Conservation (phyloP, 116 monocot species). For the Posidonia oceanica region DNA sequence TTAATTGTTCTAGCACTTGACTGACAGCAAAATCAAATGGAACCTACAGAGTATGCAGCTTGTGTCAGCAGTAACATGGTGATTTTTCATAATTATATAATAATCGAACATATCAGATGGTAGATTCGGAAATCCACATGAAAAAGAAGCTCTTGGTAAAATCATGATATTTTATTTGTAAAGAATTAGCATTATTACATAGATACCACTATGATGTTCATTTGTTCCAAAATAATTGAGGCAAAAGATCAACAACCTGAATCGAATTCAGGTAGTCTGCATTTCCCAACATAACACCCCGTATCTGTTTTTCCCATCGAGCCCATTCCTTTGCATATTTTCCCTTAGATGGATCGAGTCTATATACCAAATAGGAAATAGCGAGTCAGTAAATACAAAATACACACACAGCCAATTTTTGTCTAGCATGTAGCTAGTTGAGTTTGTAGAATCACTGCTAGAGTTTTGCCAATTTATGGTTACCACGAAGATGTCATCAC, state of each 20-base stretch:
- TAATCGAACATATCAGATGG: too few species aligned
- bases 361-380: slow-evolving; percentile 4
- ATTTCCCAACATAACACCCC: slow-evolving; percentile 47
- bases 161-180: too few species aligned
- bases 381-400: background rate
- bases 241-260: slow-evolving; percentile 33
- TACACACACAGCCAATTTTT: background rate
- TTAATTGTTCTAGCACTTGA: slow-evolving; percentile 71
- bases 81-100: too few species aligned
- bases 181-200: too few species aligned
- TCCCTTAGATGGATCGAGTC: slow-evolving; percentile 85
- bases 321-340: slow-evolving; percentile 87
- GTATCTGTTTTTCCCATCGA: slow-evolving; percentile 75
- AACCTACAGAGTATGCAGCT: slow-evolving; percentile 30
- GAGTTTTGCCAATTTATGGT: too few species aligned
- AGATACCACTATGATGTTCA: too few species aligned
- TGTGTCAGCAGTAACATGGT: too few species aligned
- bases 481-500: too few species aligned
- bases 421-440: too few species aligned
- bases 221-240: background rate
- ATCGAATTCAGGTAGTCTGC: slow-evolving; percentile 75
- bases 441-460: too few species aligned
- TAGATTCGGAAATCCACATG: too few species aligned
- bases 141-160: too few species aligned
- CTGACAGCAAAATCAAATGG: slow-evolving; percentile 79